These are phyloP conservation scores for Penicillium glabrum DNA, from an alignment of 2,329 filamentous ascomycete genomes.

Conservation along the genomic window DNA sequence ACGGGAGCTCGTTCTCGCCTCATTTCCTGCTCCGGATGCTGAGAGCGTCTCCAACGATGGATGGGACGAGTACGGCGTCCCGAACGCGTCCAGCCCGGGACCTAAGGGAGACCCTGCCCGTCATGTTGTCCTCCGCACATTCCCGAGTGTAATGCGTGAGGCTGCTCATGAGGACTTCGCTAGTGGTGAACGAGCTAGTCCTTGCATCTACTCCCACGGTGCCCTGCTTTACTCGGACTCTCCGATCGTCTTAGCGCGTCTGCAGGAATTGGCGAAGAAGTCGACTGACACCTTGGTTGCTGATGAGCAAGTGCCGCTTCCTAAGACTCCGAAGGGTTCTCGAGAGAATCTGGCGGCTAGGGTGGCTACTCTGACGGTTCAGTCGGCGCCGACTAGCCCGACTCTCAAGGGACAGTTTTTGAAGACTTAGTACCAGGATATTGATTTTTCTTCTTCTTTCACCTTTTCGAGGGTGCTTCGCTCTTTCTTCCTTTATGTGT, in stretches of 20 bases:
- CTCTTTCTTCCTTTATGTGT: not conserved
- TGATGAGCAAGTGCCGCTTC: conserved; percentile 10
- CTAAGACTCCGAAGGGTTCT: conserved; percentile 5
- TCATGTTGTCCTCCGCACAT: conserved; percentile 51
- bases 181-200: conserved; percentile 45
- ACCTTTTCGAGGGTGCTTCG: not conserved
- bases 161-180: conserved; percentile 50
- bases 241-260: conserved; percentile 40
- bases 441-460: not conserved
- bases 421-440: not conserved
- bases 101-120: conserved; percentile 29
- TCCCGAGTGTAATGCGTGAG: conserved; percentile 55
- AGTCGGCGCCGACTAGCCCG: conserved; percentile 22
- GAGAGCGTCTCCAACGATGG: conserved; percentile 35
- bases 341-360: conserved; percentile 10
- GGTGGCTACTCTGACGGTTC: conserved; percentile 11
- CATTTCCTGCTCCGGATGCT: conserved; percentile 46
- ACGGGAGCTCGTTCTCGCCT: conserved; percentile 55
- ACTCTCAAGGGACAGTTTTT: conserved; percentile 10
- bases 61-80: conserved; percentile 37
- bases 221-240: conserved; percentile 53
- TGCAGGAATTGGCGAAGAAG: conserved; percentile 41
- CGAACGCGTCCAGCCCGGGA: conserved; percentile 17
- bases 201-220: conserved; percentile 51
- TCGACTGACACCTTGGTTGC: conserved; percentile 14